Evolutionary conservation across 2,329 filamentous ascomycete genomes (phyloP), one percentile per base, ranked within the genome.

Genomic region (Ophiocordyceps australis): DNA sequence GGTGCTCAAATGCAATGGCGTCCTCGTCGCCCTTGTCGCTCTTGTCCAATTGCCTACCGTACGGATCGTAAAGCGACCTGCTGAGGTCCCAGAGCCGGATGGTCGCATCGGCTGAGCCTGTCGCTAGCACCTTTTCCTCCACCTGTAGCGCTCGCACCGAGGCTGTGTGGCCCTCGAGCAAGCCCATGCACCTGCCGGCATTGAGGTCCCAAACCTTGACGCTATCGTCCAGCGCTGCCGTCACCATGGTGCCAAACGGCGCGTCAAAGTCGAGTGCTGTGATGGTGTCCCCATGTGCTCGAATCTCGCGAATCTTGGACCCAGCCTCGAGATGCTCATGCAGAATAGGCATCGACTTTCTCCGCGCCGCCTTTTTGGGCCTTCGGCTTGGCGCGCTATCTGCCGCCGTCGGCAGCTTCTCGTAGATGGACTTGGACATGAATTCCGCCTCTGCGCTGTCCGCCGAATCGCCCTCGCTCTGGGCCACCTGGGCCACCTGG

Each of bases 371-470:
- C 37, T 60, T 62, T 38, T 59, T 62, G 11, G 52, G 36, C 42
- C 59, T 63, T 24, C 46, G 43, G 7, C 61, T 46, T 2, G 65
- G 57, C 3, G 63, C 59, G 38, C 52, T 60, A 14, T 47, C 47
- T 16, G 54, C 44, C 8, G 65, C 57, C 8, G 55, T 52, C 2
- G 85, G 81, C 7, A 98, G 57, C 51, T 94, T 94, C 38, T 91
- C 79, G 48, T 95, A 98, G 38, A 98, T 81, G 9, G 85, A 94
- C 49, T 94, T 82, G 4, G 89, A 94, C 89, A 95, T 95, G 57
- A 95, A 98, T 1, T 61, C 64, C 14, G 44, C 35, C 17, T 52
- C 49, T 21, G 60, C 52, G 19, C 63, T 56, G 26, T 61, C 57
- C 30, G 57, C 52, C n/a, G n/a, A n/a, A 34, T 61, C 62, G 19